Evolutionary conservation across 164 flowering plant species (phyloP).

Genomic region (Magnolia kwangsiensis): DNA sequence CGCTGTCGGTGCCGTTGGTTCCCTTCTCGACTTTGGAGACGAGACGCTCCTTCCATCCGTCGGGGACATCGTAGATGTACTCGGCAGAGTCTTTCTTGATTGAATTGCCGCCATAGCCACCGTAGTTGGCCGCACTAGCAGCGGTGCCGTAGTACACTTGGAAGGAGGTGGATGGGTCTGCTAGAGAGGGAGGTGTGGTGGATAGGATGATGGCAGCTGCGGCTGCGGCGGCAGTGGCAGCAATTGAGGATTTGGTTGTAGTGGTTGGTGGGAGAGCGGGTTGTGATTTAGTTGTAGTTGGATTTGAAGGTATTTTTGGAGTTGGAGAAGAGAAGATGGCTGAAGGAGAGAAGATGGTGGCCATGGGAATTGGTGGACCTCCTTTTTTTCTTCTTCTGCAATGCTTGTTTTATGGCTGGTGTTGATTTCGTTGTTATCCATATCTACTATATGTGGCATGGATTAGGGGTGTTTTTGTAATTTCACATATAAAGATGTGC

Average conservation of each 20-base stretch:
- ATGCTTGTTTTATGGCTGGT: constrained; percentile 4
- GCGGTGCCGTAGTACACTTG: constrained; percentile 83
- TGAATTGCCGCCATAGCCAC: constrained; percentile 90
- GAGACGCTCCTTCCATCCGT: constrained; percentile 82
- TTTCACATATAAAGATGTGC: too few relatives aligned
- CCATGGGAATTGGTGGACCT: constrained; percentile 31
- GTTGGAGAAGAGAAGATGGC: constrained; percentile 31
- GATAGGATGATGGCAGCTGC: constrained; percentile 33
- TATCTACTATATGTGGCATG: not conserved
- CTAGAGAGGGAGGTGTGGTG: constrained; percentile 39
- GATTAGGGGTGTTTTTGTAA: not conserved
- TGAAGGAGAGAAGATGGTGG: constrained; percentile 50
- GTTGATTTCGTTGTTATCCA: constrained; percentile 3
- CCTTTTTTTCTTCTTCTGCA: not conserved
- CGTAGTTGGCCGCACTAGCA: constrained; percentile 94
- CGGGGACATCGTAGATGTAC: constrained; percentile 85
- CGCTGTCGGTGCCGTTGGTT: constrained; percentile 95
- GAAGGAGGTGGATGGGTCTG: constrained; percentile 40
- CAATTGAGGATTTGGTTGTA: constrained; percentile 15
- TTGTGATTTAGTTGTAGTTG: constrained; percentile 12
- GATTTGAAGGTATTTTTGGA: constrained; percentile 13
- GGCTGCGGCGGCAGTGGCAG: constrained; percentile 26
- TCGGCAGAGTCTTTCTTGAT: constrained; percentile 79
- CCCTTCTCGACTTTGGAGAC: constrained; percentile 94
- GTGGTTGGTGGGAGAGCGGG: constrained; percentile 9